Conservation (phyloP, 768 basidiomycete species). For the Termitomyces sp. region DNA sequence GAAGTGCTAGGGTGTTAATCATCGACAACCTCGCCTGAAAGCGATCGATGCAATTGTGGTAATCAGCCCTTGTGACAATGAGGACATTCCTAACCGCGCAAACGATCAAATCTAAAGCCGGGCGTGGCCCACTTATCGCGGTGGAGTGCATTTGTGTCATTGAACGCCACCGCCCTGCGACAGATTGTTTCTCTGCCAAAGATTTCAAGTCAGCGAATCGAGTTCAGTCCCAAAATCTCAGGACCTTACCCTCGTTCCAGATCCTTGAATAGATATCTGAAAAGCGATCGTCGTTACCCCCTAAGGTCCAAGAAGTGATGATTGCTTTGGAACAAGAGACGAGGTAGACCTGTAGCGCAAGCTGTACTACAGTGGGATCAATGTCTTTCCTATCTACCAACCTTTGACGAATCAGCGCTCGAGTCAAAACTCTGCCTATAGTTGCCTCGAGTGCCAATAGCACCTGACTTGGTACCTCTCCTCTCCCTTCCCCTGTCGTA, state of each 20-base stretch:
- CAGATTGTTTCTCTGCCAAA: constrained; percentile 13
- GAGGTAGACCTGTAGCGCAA: constrained; percentile 15
- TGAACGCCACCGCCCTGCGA: constrained; percentile 13
- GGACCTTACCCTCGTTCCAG: constrained; percentile 7
- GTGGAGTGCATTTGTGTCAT: constrained; percentile 9
- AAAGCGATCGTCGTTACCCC: background rate
- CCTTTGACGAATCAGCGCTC: background rate
- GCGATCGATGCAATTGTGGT: background rate
- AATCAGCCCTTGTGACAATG: background rate
- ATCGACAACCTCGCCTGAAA: constrained; percentile 5
- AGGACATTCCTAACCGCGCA: background rate
- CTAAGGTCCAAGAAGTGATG: constrained; percentile 11
- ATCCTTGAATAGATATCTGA: constrained; percentile 9
- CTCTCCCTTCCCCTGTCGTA: background rate
- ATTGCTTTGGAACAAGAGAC: constrained; percentile 6
- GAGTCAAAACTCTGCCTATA: constrained; percentile 8
- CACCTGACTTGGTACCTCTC: background rate
- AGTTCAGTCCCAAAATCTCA: too few relatives aligned
- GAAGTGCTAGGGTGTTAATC: constrained; percentile 7
- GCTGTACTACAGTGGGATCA: constrained; percentile 14
- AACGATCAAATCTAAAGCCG: background rate
- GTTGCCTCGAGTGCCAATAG: background rate
- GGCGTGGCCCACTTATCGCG: background rate
- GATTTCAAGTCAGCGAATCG: background rate
- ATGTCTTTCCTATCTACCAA: background rate